These are phyloP conservation scores for Metschnikowia rubicola DNA, from an alignment of 805 yeast species.

Conservation along the genomic window DNA sequence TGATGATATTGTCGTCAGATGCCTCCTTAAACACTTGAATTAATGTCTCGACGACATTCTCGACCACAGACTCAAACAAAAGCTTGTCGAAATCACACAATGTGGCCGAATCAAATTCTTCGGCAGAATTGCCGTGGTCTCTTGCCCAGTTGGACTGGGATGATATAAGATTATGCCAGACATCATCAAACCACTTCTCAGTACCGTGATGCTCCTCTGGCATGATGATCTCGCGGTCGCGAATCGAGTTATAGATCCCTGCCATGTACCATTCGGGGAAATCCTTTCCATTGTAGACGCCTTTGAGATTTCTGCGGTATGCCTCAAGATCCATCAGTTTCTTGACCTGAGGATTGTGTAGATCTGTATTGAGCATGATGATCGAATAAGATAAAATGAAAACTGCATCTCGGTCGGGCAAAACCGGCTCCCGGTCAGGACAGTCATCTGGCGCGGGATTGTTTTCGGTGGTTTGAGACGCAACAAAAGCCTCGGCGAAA, in stretches of 20 bases:
- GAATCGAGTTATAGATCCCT: conserved; percentile 75
- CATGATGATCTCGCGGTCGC: conserved; percentile 87
- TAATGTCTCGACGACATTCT: conserved; percentile 65
- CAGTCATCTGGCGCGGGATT: conserved; percentile 22
- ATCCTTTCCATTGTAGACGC: conserved; percentile 71
- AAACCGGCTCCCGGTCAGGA: conserved; percentile 38
- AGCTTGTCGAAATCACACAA: conserved; percentile 63
- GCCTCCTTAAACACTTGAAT: conserved; percentile 83
- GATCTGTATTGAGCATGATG: conserved; percentile 90
- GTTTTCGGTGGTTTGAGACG: conserved; percentile 44
- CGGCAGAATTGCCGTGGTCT: conserved; percentile 10
- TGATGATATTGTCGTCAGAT: conserved; percentile 82
- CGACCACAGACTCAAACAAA: conserved; percentile 62
- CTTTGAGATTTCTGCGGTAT: conserved; percentile 74
- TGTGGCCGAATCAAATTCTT: conserved; percentile 22
- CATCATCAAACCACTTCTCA: conserved; percentile 86
- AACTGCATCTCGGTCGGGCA: conserved; percentile 81
- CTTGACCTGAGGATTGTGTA: conserved; percentile 89
- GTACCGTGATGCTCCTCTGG: conserved; percentile 97
- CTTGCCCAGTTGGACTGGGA: conserved; percentile 32
- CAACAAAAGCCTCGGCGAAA: conserved; percentile 78
- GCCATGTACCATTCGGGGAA: conserved; percentile 84
- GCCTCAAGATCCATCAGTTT: conserved; percentile 86
- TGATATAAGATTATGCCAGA: conserved; percentile 68
- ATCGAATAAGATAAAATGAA: conserved; percentile 88